Base-by-base conservation (phyloP, 176 grass and related monocot species). In the Dactylis glomerata region DNA sequence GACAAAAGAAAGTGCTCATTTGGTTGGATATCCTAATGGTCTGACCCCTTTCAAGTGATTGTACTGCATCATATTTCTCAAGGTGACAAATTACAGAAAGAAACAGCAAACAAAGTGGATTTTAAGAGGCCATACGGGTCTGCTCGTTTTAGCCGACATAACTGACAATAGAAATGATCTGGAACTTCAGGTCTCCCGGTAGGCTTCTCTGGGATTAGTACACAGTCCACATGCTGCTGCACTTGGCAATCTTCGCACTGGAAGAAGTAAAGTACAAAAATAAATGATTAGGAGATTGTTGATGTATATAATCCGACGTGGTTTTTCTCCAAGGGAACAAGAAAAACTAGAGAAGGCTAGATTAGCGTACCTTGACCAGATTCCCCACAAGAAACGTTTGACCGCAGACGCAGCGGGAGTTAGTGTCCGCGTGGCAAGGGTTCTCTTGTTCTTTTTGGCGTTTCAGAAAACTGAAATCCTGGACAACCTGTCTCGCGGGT, bases 161-260 rank as follows among this genome's bases (percentile, higher is more conserved):
- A 68, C 83, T 93, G 88, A 76, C 91, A 93, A 86, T 76, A 93
- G 64, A 88, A 93, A 23, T 28, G 47, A 9, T 46, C 22, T 33
- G 91, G 82, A 59, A 69, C 24, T 69, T 93, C 85, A 79, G 85
- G 88, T 15, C 37, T 70, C 81, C 83, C 82, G 28, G 57, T 58
- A 78, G 88, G 45, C 30, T 90, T 90, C 38, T 93, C 88, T 44
- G 91, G 85, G 67, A 93, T 83, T 9, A 90, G 63, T 50, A 90
- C 91, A 30, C 91, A 93, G 76, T n/a, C 54, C 5, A 86, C 33
- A 78, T 93, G 91, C 62, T 93, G 91, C 91, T 74, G 84, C 17
- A 62, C 54, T 83, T 50, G 79, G 72, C 80, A 70, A 83, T 86
- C 91, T 34, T 90, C 88, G 76, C 91, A 93, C 91, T 93, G 69